Conservation (phyloP, 164 flowering plant genomes). For the Magnolia officinalis region DNA sequence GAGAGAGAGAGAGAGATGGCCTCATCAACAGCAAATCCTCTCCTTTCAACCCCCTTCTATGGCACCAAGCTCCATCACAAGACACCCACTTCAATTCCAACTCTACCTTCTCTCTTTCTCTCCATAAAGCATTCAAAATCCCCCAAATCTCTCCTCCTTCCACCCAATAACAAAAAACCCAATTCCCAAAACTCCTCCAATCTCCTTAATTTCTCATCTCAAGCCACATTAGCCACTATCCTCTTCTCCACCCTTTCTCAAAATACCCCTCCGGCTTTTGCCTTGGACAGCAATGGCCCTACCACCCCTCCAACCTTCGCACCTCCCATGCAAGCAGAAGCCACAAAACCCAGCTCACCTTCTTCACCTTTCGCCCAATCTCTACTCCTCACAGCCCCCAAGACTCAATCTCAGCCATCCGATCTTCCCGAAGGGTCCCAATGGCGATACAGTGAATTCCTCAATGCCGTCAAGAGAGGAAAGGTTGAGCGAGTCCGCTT, state of each 20-base stretch:
- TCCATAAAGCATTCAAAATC: conserved; percentile 40
- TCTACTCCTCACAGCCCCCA: conserved; percentile 61
- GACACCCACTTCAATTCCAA: conserved; percentile 14
- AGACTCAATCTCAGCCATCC: conserved; percentile 48
- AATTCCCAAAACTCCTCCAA: conserved; percentile 22
- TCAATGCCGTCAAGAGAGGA: conserved; percentile 91
- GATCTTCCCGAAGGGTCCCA: conserved; percentile 89
- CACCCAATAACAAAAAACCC: conserved; percentile 21
- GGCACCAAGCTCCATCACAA: conserved; percentile 25
- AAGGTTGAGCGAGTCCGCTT: conserved; percentile 93
- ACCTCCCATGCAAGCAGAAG: conserved; percentile 57
- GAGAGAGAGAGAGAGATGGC: conserved; percentile 13
- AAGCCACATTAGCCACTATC: conserved; percentile 65
- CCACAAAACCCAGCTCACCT: conserved; percentile 29
- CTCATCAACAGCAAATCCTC: conserved; percentile 29
- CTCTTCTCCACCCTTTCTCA: conserved; percentile 46
- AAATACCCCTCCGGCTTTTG: conserved; percentile 49
- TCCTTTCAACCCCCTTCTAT: conserved; percentile 53
- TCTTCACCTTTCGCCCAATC: conserved; percentile 58
- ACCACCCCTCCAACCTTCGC: conserved; percentile 24
- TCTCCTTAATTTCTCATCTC: conserved; percentile 22
- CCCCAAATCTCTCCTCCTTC: conserved; percentile 6
- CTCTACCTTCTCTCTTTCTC: conserved; percentile 59
- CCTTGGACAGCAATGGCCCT: conserved; percentile 25
- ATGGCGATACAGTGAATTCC: conserved; percentile 96